phyloP scores from a whole-genome alignment of 192 early-diverging fungal genomes.

The Pilaira anomala region DNA sequence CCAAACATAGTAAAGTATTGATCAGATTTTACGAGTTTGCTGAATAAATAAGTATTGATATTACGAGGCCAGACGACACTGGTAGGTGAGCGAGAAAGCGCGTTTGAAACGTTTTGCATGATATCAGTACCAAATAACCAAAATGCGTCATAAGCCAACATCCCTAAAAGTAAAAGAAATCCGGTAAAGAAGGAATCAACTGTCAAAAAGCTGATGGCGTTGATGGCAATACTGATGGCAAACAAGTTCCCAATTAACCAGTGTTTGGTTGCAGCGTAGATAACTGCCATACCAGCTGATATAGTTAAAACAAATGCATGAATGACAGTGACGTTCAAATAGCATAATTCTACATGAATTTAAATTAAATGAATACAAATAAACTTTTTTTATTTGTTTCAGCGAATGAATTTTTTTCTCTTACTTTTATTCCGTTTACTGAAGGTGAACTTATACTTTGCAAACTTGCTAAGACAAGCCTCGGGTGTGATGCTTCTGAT shows the following conservation, averaged over 20 bases:
- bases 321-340: constrained; percentile 56
- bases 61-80: constrained; percentile 87
- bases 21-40: constrained; percentile 37
- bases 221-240: constrained; percentile 80
- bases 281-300: constrained; percentile 57
- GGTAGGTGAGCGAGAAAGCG: constrained; percentile 84
- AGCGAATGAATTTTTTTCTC: too few species aligned
- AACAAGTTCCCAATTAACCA: constrained; percentile 89
- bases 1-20: constrained; percentile 87
- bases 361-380: too few species aligned
- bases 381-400: too few species aligned
- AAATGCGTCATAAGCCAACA: constrained; percentile 95
- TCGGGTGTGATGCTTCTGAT: constrained; percentile 23
- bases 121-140: constrained; percentile 99
- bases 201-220: constrained; percentile 78
- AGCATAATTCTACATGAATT: constrained; percentile 44
- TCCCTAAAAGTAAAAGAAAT: constrained; percentile 82
- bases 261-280: constrained; percentile 82
- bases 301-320: constrained; percentile 59
- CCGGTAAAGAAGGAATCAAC: constrained; percentile 95
- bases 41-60: constrained; percentile 46
- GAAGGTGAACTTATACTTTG: constrained; percentile 69
- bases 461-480: constrained; percentile 49
- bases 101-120: constrained; percentile 95
- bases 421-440: constrained; percentile 63